Conservation (phyloP, 169 alveolate species). For the Perkinsus marinus region DNA sequence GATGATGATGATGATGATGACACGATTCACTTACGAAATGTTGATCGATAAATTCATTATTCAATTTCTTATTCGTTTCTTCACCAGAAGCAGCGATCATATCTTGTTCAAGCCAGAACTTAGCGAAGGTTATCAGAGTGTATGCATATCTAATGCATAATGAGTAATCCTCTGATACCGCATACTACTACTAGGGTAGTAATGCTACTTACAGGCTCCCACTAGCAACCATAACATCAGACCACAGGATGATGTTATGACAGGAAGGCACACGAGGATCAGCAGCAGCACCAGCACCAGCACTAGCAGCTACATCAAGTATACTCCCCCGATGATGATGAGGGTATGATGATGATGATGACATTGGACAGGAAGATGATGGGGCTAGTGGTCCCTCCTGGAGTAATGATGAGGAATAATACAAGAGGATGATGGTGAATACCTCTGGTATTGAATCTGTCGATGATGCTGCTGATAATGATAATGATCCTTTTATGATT, state of each 20-base stretch:
- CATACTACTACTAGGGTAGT: not conserved
- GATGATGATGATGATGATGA: not conserved
- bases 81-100: not conserved
- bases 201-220: not conserved
- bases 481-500: not conserved
- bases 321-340: no score
- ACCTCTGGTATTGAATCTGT: not conserved
- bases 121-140: not conserved
- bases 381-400: not conserved
- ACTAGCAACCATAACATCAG: not conserved
- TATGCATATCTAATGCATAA: not conserved
- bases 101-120: not conserved
- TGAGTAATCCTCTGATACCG: not conserved
- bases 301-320: no score
- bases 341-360: not conserved
- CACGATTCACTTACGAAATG: not conserved
- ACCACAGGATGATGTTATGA: not conserved
- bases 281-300: not conserved
- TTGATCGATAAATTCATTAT: not conserved
- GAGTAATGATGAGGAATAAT: not conserved
- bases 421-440: not conserved
- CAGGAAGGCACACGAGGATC: not conserved
- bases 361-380: not conserved
- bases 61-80: not conserved
- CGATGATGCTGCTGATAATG: no score